These are phyloP conservation scores for Physcomitrellopsis africana DNA, from an alignment of 225 moss, liverwort and hornwort genomes.

Conservation along the genomic window DNA sequence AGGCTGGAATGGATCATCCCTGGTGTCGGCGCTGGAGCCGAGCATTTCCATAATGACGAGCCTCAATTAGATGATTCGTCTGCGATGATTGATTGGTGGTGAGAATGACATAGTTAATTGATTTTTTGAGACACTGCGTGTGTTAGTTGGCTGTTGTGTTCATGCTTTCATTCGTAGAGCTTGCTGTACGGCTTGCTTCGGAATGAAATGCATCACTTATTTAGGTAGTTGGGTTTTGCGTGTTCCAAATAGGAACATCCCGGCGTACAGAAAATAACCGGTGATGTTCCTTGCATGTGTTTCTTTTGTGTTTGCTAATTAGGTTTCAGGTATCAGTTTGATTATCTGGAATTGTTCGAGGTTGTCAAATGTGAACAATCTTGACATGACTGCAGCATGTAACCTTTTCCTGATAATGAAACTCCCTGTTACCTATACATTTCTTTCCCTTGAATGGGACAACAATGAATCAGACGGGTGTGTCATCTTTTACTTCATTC, in stretches of 20 bases:
- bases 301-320: background rate
- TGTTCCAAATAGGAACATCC: too few species aligned
- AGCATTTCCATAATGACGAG: conserved; percentile 38
- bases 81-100: conserved; percentile 35
- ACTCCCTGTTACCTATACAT: conserved; percentile 23
- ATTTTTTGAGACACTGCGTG: conserved; percentile 42
- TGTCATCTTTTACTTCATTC: too few species aligned
- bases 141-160: conserved; percentile 33
- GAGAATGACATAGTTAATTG: conserved; percentile 19
- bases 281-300: background rate
- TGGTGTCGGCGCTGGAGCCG: background rate
- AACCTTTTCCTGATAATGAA: conserved; percentile 56
- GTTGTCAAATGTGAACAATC: conserved; percentile 18
- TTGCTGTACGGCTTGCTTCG: too few species aligned
- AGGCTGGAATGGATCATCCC: conserved; percentile 32
- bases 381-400: conserved; percentile 63
- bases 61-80: conserved; percentile 29
- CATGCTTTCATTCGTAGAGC: conserved; percentile 14
- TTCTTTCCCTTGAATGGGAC: too few species aligned
- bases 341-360: too few species aligned
- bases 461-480: too few species aligned
- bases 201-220: too few species aligned
- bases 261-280: too few species aligned
- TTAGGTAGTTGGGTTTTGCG: too few species aligned
- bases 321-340: background rate